Evolutionary conservation across 768 basidiomycete genomes (phyloP).

Genomic region (Epithele typhae): DNA sequence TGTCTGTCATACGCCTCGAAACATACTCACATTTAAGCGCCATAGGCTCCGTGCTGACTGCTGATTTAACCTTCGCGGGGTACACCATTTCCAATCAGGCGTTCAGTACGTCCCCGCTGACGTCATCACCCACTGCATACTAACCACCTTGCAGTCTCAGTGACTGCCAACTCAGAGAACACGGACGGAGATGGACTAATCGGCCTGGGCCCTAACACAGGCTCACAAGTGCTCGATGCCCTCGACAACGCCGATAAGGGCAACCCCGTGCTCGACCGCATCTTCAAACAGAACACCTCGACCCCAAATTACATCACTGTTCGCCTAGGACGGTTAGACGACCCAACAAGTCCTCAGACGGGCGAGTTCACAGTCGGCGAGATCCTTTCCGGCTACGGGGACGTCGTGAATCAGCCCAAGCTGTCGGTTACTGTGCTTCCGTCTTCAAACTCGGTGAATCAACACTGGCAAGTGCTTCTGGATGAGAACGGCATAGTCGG

Average conservation of each 20-base stretch:
- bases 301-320: conserved; percentile 60
- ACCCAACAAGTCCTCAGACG: conserved; percentile 44
- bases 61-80: conserved; percentile 40
- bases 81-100: conserved; percentile 43
- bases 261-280: conserved; percentile 55
- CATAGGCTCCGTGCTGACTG: conserved; percentile 42
- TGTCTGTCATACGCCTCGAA: background rate
- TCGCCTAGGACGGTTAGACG: conserved; percentile 56
- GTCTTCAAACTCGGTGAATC: conserved; percentile 32
- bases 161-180: conserved; percentile 28
- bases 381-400: conserved; percentile 43
- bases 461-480: conserved; percentile 64
- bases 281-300: conserved; percentile 56
- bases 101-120: conserved; percentile 40
- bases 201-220: conserved; percentile 62
- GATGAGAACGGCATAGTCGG: conserved; percentile 61
- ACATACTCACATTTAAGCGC: background rate
- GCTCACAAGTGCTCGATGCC: conserved; percentile 40
- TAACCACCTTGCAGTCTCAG: conserved; percentile 32
- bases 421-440: conserved; percentile 43
- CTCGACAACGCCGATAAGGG: conserved; percentile 34
- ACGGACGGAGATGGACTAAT: conserved; percentile 35
- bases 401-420: conserved; percentile 46
- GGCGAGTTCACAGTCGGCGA: conserved; percentile 66
- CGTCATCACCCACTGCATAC: background rate